phyloP scores from a whole-genome alignment of 805 yeast genomes.

The Huiozyma sinensis region DNA sequence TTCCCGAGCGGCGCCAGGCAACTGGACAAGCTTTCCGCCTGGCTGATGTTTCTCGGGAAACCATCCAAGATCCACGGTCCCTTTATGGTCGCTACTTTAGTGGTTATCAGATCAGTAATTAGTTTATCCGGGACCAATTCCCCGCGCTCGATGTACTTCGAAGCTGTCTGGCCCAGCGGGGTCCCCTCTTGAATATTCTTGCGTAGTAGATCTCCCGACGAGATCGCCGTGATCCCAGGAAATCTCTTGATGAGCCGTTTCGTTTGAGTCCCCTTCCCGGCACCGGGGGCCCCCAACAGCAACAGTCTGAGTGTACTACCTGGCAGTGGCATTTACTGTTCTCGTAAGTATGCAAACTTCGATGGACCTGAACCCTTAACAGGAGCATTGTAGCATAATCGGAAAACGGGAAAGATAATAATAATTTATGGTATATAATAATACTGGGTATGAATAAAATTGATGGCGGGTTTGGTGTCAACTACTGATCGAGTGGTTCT shows the following conservation, averaged over 20 bases:
- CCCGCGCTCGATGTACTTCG: constrained; percentile 49
- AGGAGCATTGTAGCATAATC: too few relatives aligned
- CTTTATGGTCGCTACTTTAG: constrained; percentile 32
- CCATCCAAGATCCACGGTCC: constrained; percentile 79
- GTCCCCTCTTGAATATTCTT: constrained; percentile 48
- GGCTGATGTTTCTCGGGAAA: constrained; percentile 72
- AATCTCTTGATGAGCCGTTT: constrained; percentile 46
- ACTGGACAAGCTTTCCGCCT: constrained; percentile 51
- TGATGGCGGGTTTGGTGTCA: too few relatives aligned
- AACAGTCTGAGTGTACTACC: constrained; percentile 40
- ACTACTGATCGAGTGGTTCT: too few relatives aligned
- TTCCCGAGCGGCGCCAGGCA: constrained; percentile 32
- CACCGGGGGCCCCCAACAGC: constrained; percentile 87
- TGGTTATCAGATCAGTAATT: constrained; percentile 37
- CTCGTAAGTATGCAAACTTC: too few relatives aligned
- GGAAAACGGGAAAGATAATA: too few relatives aligned
- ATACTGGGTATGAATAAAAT: too few relatives aligned
- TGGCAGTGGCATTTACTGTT: too few relatives aligned
- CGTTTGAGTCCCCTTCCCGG: constrained; percentile 91
- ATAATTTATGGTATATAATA: too few relatives aligned
- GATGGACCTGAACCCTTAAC: too few relatives aligned
- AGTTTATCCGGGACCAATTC: constrained; percentile 60
- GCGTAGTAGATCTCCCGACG: constrained; percentile 80
- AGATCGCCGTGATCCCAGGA: constrained; percentile 45
- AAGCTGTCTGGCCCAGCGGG: constrained; percentile 46